These are phyloP conservation scores for Magnaporthiopsis poae DNA, from an alignment of 2,329 filamentous ascomycete species.

Conservation along the genomic window DNA sequence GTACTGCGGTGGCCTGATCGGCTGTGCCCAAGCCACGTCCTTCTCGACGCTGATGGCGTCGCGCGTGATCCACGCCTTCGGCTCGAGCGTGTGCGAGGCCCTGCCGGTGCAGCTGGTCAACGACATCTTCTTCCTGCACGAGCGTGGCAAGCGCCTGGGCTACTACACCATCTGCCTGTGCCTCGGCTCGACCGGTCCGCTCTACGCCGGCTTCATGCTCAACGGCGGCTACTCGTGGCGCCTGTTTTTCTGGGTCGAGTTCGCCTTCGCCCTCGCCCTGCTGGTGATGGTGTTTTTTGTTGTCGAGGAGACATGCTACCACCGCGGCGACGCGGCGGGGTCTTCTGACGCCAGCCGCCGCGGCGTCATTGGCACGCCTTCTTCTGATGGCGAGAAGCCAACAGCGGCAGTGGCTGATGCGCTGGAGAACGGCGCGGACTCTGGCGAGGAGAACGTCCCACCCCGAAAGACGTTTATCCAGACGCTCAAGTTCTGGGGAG, in stretches of 20 bases:
- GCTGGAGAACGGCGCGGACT: neutral
- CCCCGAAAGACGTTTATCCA: constrained; percentile 29
- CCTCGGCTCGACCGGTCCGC: constrained; percentile 43
- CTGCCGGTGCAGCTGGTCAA: constrained; percentile 36
- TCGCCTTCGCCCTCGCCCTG: constrained; percentile 35
- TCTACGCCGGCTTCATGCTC: constrained; percentile 54
- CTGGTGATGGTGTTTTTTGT: constrained; percentile 23
- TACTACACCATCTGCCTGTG: constrained; percentile 52
- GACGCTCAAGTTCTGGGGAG: constrained; percentile 33
- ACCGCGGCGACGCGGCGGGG: constrained; percentile 12
- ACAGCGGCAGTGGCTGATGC: neutral
- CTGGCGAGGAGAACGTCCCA: constrained; percentile 18
- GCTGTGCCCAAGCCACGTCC: constrained; percentile 25
- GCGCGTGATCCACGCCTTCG: constrained; percentile 29
- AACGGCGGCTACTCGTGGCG: constrained; percentile 47
- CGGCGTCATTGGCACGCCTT: constrained; percentile 6
- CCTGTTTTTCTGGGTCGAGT: constrained; percentile 51
- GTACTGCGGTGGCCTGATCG: constrained; percentile 32
- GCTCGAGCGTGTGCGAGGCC: constrained; percentile 33
- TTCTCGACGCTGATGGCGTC: constrained; percentile 29
- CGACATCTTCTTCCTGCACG: constrained; percentile 37
- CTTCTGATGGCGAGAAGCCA: constrained; percentile 10
- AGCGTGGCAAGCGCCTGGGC: constrained; percentile 43
- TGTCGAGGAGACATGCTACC: constrained; percentile 25
- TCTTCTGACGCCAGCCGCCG: neutral